phyloP scores from a whole-genome alignment of 345 rosid species.

The Pistacia vera region DNA sequence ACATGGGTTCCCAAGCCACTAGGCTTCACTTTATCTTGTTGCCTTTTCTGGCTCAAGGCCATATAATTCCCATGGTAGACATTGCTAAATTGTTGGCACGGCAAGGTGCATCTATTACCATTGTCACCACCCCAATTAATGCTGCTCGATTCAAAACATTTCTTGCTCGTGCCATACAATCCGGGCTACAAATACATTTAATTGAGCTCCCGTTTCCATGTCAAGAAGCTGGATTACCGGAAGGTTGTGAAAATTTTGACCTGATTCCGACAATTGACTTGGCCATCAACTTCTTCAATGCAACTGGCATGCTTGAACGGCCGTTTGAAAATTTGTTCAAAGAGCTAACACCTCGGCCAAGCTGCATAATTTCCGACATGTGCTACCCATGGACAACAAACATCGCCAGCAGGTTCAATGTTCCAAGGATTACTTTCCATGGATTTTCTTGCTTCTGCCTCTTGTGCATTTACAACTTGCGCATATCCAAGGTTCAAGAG shows the following conservation, averaged over 20 bases:
- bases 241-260: slow-evolving; percentile 39
- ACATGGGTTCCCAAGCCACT: slow-evolving; percentile 3
- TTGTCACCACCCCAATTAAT: slow-evolving; percentile 50
- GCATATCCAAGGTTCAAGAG: slow-evolving; percentile 14
- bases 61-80: slow-evolving; percentile 48
- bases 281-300: slow-evolving; percentile 18
- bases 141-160: slow-evolving; percentile 29
- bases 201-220: slow-evolving; percentile 26
- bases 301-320: slow-evolving; percentile 14
- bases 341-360: slow-evolving; percentile 39
- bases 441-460: slow-evolving; percentile 52
- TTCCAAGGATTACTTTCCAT: slow-evolving; percentile 61
- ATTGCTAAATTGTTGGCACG: slow-evolving; percentile 47
- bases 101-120: slow-evolving; percentile 37
- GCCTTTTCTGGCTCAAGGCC: slow-evolving; percentile 50
- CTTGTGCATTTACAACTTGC: slow-evolving; percentile 34
- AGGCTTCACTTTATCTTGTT: slow-evolving; percentile 51
- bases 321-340: slow-evolving; percentile 37
- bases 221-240: slow-evolving; percentile 18
- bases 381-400: slow-evolving; percentile 40
- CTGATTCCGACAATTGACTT: slow-evolving; percentile 16
- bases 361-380: slow-evolving; percentile 58
- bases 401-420: slow-evolving; percentile 36
- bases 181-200: slow-evolving; percentile 32
- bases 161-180: slow-evolving; percentile 28